phyloP scores from a whole-genome alignment of 805 yeast genomes.

The Pichia eremophila region DNA sequence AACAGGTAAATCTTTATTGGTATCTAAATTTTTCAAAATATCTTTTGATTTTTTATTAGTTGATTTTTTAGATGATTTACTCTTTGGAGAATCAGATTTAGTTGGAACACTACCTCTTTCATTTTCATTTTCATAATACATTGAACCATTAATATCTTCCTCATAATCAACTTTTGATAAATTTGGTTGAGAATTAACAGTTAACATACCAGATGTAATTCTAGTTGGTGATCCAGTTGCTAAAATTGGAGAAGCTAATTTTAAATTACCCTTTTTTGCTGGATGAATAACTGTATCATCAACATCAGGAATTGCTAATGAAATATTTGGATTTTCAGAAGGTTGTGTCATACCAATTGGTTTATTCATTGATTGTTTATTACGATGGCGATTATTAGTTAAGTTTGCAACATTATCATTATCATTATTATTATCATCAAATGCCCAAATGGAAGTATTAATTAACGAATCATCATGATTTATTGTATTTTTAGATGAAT shows the following conservation, averaged over 20 bases:
- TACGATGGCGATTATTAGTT: not conserved
- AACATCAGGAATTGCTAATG: conserved; percentile 9
- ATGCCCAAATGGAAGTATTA: conserved; percentile 17
- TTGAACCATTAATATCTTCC: conserved; percentile 7
- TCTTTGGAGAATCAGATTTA: not conserved
- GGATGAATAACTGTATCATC: conserved; percentile 16
- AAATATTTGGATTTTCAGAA: conserved; percentile 3
- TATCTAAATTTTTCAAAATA: too few relatives aligned
- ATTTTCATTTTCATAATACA: not conserved
- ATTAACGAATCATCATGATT: not conserved
- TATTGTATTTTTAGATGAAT: conserved; percentile 20
- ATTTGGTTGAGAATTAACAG: conserved; percentile 23
- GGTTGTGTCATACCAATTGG: conserved; percentile 6
- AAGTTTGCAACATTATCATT: not conserved
- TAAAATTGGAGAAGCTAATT: conserved; percentile 23
- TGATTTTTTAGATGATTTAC: too few relatives aligned
- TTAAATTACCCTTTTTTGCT: conserved; percentile 16
- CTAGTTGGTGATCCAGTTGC: conserved; percentile 28
- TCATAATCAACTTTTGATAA: conserved; percentile 23
- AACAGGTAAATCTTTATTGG: too few relatives aligned
- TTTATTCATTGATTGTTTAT: conserved; percentile 1
- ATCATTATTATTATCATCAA: not conserved
- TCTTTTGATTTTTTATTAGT: too few relatives aligned
- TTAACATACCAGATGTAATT: conserved; percentile 30
- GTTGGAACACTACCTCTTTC: not conserved